Evolutionary conservation across 1,139 yeast genomes (phyloP).

Genomic region (Candida glucosophila): DNA sequence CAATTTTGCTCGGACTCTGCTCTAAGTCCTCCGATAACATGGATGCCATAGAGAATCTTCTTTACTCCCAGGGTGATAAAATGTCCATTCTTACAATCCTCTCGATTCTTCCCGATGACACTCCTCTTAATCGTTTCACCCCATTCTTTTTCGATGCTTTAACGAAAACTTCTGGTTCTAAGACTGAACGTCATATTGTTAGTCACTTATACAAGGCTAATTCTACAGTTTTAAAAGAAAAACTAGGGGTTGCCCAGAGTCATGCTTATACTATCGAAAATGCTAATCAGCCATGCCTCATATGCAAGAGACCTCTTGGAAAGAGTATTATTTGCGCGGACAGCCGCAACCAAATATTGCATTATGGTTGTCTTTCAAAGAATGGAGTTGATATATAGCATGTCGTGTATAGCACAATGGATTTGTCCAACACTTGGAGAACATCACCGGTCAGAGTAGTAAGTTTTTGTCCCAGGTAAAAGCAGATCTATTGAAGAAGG

Average conservation of each 20-base stretch:
- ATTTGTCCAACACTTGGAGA: too few relatives aligned
- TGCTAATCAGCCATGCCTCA: constrained; percentile 39
- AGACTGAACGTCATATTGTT: constrained; percentile 19
- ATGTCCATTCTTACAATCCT: constrained; percentile 46
- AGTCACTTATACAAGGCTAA: constrained; percentile 32
- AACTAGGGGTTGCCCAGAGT: constrained; percentile 29
- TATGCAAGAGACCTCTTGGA: constrained; percentile 57
- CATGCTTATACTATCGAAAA: constrained; percentile 27
- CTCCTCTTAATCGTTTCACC: constrained; percentile 37
- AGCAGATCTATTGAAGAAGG: too few relatives aligned
- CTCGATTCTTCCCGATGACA: constrained; percentile 40
- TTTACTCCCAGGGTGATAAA: constrained; percentile 42
- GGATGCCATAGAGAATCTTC: constrained; percentile 33
- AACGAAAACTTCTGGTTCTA: constrained; percentile 18
- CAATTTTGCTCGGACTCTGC: constrained; percentile 29
- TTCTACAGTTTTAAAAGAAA: constrained; percentile 22
- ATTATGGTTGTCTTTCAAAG: constrained; percentile 50
- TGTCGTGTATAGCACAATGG: constrained; percentile 2
- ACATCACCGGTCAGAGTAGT: too few relatives aligned
- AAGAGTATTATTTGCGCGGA: constrained; percentile 51
- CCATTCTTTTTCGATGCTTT: constrained; percentile 41
- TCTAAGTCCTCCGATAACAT: constrained; percentile 23
- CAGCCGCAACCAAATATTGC: constrained; percentile 48
- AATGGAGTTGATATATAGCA: constrained; percentile 1
- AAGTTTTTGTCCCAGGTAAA: too few relatives aligned